Conservation (phyloP, 2,329 filamentous ascomycete genomes). For the Tolypocladium endophyticum region DNA sequence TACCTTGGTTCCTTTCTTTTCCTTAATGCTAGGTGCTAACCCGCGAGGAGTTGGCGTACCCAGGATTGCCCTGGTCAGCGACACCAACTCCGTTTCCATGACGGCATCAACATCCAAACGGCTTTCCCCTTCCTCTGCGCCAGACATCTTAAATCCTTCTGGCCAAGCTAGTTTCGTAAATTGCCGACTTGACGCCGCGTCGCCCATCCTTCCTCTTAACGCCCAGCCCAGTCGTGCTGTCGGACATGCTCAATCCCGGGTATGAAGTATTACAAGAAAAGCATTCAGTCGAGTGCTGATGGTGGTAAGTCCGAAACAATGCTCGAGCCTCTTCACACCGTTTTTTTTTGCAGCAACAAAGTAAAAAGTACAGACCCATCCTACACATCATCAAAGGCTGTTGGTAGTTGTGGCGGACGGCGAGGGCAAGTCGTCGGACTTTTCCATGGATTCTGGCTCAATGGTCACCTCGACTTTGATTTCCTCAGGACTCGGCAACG, state of each 20-base stretch:
- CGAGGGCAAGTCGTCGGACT: slow-evolving; percentile 13
- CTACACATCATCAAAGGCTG: slow-evolving; percentile 14
- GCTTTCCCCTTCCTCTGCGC: not conserved
- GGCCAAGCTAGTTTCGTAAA: not conserved
- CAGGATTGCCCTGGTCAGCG: not conserved
- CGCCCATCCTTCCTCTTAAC: not conserved
- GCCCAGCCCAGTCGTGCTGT: not conserved
- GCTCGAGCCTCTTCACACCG: not conserved
- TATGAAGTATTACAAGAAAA: not conserved
- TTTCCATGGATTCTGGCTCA: slow-evolving; percentile 18
- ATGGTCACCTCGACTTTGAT: slow-evolving; percentile 23
- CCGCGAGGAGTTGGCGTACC: not conserved
- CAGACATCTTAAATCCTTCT: not conserved
- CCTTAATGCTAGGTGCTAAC: not conserved
- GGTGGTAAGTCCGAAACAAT: not conserved
- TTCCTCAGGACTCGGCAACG: slow-evolving; percentile 23
- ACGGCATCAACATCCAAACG: not conserved
- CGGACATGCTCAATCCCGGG: not conserved
- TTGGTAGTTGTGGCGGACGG: slow-evolving; percentile 13
- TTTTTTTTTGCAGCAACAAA: not conserved
- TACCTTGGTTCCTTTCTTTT: not conserved
- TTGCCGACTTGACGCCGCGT: not conserved
- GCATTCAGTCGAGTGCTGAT: not conserved
- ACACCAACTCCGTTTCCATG: not conserved
- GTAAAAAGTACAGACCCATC: slow-evolving; percentile 11